Conservation (phyloP, 805 yeast genomes). For the Saccharomycopsis fermentans region DNA sequence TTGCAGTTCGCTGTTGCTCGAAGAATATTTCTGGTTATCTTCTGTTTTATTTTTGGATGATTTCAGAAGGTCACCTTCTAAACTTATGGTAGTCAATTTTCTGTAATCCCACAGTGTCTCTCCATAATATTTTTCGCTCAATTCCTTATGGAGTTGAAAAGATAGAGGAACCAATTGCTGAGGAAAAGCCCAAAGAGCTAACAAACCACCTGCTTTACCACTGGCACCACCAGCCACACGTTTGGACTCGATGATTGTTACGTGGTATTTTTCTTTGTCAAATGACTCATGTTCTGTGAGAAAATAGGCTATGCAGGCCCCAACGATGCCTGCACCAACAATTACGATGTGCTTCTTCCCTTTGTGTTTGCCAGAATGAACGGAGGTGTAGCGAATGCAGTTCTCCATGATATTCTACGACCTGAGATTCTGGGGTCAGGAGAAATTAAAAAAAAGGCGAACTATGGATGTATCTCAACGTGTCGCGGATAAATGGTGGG, state of each 20-base stretch:
- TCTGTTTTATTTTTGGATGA: conserved; percentile 18
- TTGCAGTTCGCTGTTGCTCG: conserved; percentile 15
- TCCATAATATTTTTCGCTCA: conserved; percentile 74
- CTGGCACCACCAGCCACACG: conserved; percentile 96
- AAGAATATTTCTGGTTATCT: conserved; percentile 5
- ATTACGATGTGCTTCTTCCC: conserved; percentile 71
- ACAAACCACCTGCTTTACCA: conserved; percentile 94
- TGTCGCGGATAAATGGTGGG: too few species aligned
- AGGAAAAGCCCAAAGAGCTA: conserved; percentile 96
- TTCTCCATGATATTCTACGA: conserved; percentile 5
- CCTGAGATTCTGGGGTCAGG: too few species aligned
- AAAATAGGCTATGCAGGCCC: conserved; percentile 90
- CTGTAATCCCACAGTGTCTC: conserved; percentile 88
- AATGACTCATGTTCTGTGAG: conserved; percentile 74
- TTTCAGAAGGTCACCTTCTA: conserved; percentile 66
- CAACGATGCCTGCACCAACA: conserved; percentile 94
- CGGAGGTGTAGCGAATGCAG: conserved; percentile 13
- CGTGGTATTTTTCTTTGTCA: conserved; percentile 62
- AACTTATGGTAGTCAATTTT: conserved; percentile 70
- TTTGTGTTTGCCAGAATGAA: conserved; percentile 20
- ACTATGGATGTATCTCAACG: too few species aligned
- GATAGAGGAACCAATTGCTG: conserved; percentile 85
- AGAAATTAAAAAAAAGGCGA: too few species aligned
- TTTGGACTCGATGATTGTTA: conserved; percentile 78
- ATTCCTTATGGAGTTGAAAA: conserved; percentile 74